A percentile compares a stretch with the other conserved stretches of the same genome.
These are phyloP conservation scores for Petunia axillaris DNA, from an alignment of 257 asterid species.

Conservation along the genomic window DNA sequence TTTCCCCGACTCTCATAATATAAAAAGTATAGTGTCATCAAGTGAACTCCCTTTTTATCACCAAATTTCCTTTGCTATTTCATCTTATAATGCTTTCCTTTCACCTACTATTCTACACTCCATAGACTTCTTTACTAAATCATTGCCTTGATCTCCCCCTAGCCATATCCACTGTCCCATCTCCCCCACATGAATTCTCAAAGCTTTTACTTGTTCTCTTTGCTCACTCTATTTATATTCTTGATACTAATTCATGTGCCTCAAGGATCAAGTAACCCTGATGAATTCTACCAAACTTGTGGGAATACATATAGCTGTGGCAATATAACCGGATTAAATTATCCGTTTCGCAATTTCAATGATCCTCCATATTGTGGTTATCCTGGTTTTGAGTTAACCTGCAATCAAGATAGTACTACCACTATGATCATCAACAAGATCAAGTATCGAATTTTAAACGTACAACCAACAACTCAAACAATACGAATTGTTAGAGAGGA, in stretches of 20 bases:
- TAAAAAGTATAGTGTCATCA: constrained; percentile 12
- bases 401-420: constrained; percentile 40
- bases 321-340: constrained; percentile 41
- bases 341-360: constrained; percentile 55
- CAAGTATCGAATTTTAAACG: constrained; percentile 44
- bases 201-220: constrained; percentile 31
- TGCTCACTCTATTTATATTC: constrained; percentile 30
- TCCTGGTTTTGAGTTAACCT: constrained; percentile 57
- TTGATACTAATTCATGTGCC: constrained; percentile 33
- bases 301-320: constrained; percentile 62
- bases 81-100: constrained; percentile 24
- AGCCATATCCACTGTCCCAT: not conserved
- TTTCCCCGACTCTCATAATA: constrained; percentile 31
- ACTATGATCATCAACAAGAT: constrained; percentile 44
- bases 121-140: constrained; percentile 20
- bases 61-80: constrained; percentile 27
- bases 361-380: constrained; percentile 73
- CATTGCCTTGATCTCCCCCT: not conserved
- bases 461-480: constrained; percentile 40
- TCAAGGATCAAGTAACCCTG: constrained; percentile 30
- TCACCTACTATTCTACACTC: constrained; percentile 34
- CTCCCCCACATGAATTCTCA: constrained; percentile 42
- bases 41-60: constrained; percentile 24
- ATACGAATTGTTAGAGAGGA: constrained; percentile 66
- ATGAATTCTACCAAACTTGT: constrained; percentile 42